Evolutionary conservation across 2,329 filamentous ascomycete genomes (phyloP).

Genomic region (Ampelomyces quisqualis): DNA sequence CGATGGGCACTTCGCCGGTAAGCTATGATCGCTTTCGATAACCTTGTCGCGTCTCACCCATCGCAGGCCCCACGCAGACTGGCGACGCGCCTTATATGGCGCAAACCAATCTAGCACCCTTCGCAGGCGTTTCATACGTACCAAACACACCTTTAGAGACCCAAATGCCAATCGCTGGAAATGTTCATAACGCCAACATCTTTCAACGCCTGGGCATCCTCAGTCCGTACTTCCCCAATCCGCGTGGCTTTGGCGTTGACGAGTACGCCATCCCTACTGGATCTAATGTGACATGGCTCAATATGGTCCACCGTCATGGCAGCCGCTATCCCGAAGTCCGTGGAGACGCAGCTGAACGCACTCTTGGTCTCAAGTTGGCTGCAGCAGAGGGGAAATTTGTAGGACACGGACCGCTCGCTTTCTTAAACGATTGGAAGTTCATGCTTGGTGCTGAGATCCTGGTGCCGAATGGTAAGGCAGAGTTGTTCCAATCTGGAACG

Average conservation of each 20-base stretch:
- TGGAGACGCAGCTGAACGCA: slow-evolving; percentile 55
- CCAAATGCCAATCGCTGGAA: slow-evolving; percentile 64
- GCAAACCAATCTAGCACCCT: slow-evolving; percentile 67
- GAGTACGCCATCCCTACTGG: slow-evolving; percentile 68
- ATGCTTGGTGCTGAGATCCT: slow-evolving; percentile 70
- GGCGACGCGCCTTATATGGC: slow-evolving; percentile 69
- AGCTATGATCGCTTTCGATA: not conserved
- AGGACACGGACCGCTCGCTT: slow-evolving; percentile 61
- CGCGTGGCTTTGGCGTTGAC: slow-evolving; percentile 68
- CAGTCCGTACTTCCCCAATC: slow-evolving; percentile 68
- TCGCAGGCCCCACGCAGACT: slow-evolving; percentile 65
- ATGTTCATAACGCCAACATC: slow-evolving; percentile 61
- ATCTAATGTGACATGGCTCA: slow-evolving; percentile 67
- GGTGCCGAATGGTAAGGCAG: slow-evolving; percentile 70
- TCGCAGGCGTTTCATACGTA: slow-evolving; percentile 61
- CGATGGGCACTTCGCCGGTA: slow-evolving; percentile 33
- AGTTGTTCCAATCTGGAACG: slow-evolving; percentile 70
- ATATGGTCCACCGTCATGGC: slow-evolving; percentile 74
- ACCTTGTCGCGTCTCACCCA: slow-evolving; percentile 5
- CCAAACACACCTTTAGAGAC: slow-evolving; percentile 72
- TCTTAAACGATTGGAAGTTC: slow-evolving; percentile 69
- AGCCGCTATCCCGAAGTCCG: slow-evolving; percentile 67
- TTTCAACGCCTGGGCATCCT: slow-evolving; percentile 70
- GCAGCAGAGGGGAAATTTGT: slow-evolving; percentile 57
- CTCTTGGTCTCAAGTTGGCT: slow-evolving; percentile 59